These are phyloP conservation scores for Elaeagnus macrophylla DNA, from an alignment of 306 rosid species.

Conservation along the genomic window DNA sequence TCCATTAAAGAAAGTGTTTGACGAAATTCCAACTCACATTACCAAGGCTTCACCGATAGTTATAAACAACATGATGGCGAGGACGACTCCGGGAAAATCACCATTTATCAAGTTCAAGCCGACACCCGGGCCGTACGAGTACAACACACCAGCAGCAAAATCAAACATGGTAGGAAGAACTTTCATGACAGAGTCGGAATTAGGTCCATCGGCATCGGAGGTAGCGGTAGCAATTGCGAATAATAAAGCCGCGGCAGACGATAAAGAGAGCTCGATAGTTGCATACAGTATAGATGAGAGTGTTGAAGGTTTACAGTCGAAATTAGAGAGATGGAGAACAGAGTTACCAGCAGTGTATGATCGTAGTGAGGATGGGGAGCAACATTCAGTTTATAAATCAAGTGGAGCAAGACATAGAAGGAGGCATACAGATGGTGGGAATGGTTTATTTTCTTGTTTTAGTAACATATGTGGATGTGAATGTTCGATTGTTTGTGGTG, in stretches of 20 bases:
- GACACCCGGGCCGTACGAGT: constrained; percentile 25
- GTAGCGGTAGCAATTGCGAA: constrained; percentile 63
- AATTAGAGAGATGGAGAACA: constrained; percentile 72
- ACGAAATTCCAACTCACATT: too few species aligned
- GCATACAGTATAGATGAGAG: constrained; percentile 69
- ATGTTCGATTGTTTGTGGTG: constrained; percentile 77
- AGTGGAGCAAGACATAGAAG: constrained; percentile 21
- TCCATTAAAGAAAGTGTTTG: too few species aligned
- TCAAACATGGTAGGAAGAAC: constrained; percentile 25
- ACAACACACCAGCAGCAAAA: constrained; percentile 44
- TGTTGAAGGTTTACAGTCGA: constrained; percentile 58
- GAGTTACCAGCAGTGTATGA: constrained; percentile 65
- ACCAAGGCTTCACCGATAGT: too few species aligned
- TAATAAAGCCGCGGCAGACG: constrained; percentile 30
- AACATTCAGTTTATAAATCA: constrained; percentile 18
- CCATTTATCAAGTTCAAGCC: constrained; percentile 5
- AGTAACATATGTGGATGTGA: constrained; percentile 82
- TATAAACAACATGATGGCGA: too few species aligned
- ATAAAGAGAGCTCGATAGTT: constrained; percentile 34
- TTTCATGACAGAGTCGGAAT: constrained; percentile 60
- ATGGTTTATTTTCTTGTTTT: constrained; percentile 80
- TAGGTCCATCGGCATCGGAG: constrained; percentile 94
- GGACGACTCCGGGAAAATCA: constrained; percentile 21
- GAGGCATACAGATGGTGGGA: constrained; percentile 39
- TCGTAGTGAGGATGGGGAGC: constrained; percentile 34